Percentiles rank a stretch among this genome's conserved stretches.
phyloP scores from a whole-genome alignment of 2,329 filamentous ascomycete species.

The Exophiala viscosa region DNA sequence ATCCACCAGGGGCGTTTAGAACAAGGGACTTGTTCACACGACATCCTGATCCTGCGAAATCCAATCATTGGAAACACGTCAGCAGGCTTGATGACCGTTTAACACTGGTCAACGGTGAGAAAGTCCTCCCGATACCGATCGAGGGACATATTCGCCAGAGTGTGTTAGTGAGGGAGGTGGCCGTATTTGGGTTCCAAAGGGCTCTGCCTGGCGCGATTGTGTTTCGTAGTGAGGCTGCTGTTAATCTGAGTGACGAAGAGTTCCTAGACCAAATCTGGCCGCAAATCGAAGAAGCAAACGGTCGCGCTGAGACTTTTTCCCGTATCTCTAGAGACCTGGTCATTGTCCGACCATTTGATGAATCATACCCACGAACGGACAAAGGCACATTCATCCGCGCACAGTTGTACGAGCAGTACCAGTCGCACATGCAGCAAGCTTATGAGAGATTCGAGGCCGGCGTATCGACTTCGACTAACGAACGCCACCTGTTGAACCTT shows the following conservation, averaged over 20 bases:
- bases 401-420: constrained; percentile 50
- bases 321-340: constrained; percentile 51
- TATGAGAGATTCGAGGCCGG: constrained; percentile 8
- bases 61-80: constrained; percentile 59
- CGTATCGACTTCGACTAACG: neutral
- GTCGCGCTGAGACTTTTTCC: constrained; percentile 49
- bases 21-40: constrained; percentile 60
- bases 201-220: constrained; percentile 56
- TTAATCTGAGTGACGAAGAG: constrained; percentile 33
- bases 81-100: constrained; percentile 60
- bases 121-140: constrained; percentile 61
- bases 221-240: constrained; percentile 40
- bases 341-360: constrained; percentile 39
- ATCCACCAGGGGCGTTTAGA: constrained; percentile 54
- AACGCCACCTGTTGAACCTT: neutral
- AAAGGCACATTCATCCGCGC: constrained; percentile 58
- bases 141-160: constrained; percentile 53
- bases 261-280: constrained; percentile 45
- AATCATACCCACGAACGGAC: constrained; percentile 37
- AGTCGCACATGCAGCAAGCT: constrained; percentile 13
- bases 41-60: constrained; percentile 47
- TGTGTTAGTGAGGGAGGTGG: constrained; percentile 48
- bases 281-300: constrained; percentile 47
- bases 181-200: constrained; percentile 59
- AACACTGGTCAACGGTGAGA: constrained; percentile 63